A percentile compares a stretch with the other conserved stretches of the same genome.
These are phyloP conservation scores for Fusarium stilboides DNA, from an alignment of 2,329 filamentous ascomycete genomes.

Conservation along the genomic window DNA sequence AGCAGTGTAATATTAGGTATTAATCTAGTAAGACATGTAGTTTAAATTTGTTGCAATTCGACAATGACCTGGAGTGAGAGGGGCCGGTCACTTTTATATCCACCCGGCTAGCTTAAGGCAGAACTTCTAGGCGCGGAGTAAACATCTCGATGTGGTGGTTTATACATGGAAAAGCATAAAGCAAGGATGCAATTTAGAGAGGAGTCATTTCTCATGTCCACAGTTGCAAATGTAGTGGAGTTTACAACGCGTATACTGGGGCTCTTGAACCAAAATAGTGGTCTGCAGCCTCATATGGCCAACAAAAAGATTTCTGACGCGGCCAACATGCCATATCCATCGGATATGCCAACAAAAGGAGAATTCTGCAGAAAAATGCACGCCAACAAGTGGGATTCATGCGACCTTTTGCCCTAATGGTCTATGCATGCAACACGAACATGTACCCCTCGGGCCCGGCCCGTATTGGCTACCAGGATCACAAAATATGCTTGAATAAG, in stretches of 20 bases:
- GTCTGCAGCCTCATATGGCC: slow-evolving; percentile 31
- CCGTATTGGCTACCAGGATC: slow-evolving; percentile 17
- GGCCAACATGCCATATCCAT: slow-evolving; percentile 31
- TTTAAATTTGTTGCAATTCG: slow-evolving; percentile 1
- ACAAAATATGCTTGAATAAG: slow-evolving; percentile 8
- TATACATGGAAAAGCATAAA: slow-evolving; percentile 32
- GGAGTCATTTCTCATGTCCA: slow-evolving; percentile 28
- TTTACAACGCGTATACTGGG: slow-evolving; percentile 24
- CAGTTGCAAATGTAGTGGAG: slow-evolving; percentile 25
- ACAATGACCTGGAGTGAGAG: slow-evolving; percentile 1
- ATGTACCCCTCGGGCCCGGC: slow-evolving; percentile 19
- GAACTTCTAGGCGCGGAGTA: slow-evolving; percentile 11
- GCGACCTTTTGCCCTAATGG: slow-evolving; percentile 31
- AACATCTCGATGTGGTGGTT: slow-evolving; percentile 24
- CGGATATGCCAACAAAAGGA: slow-evolving; percentile 23
- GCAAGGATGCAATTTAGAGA: slow-evolving; percentile 26
- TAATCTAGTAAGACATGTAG: slow-evolving; percentile 1
- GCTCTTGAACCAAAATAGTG: slow-evolving; percentile 25
- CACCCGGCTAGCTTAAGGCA: slow-evolving; percentile 3
- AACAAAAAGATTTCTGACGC: slow-evolving; percentile 29
- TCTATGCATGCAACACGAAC: slow-evolving; percentile 35
- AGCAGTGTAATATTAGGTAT: slow-evolving; percentile 15
- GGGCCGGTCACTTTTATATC: slow-evolving; percentile 19
- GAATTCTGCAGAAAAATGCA: slow-evolving; percentile 22
- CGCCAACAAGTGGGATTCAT: slow-evolving; percentile 35